Percentiles rank a stretch among this genome's conserved stretches.
phyloP scores from a whole-genome alignment of 2,329 filamentous ascomycete species.

The Pseudocercospora vitis region DNA sequence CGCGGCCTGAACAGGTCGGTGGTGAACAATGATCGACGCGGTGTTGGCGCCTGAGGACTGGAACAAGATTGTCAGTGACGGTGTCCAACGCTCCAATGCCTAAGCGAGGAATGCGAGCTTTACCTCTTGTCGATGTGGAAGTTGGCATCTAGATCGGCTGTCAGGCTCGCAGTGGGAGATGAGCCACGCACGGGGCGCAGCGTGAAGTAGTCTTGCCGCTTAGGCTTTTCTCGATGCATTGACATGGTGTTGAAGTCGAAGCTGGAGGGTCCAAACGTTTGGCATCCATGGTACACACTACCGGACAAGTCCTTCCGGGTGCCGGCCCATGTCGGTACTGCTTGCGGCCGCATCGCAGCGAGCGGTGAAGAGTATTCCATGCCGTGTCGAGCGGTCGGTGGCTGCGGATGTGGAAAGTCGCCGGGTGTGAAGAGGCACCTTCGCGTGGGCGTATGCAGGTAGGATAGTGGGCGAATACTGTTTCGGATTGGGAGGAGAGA shows the following conservation, averaged over 20 bases:
- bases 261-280: constrained; percentile 60
- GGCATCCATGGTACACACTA: constrained; percentile 54
- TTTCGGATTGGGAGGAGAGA: constrained; percentile 13
- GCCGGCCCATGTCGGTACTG: constrained; percentile 64
- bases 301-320: constrained; percentile 53
- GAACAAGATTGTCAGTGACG: constrained; percentile 44
- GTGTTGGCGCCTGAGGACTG: constrained; percentile 80
- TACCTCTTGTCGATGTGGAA: constrained; percentile 96
- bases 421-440: neutral
- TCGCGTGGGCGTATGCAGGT: constrained; percentile 9
- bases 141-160: constrained; percentile 93
- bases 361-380: constrained; percentile 96
- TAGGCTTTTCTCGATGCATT: constrained; percentile 70
- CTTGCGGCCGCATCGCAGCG: constrained; percentile 81
- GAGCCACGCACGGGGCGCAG: constrained; percentile 74
- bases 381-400: constrained; percentile 23
- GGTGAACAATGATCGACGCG: constrained; percentile 81
- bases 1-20: constrained; percentile 62
- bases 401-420: constrained; percentile 21
- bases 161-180: constrained; percentile 86
- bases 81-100: constrained; percentile 19
- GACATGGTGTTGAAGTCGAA: constrained; percentile 76
- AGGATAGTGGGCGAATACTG: constrained; percentile 6
- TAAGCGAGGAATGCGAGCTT: constrained; percentile 41
- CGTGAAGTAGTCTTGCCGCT: constrained; percentile 75